A percentile compares a stretch with the other conserved stretches of the same genome.
phyloP scores from a whole-genome alignment of 129 eudicot species.

The Tagetes erecta region DNA sequence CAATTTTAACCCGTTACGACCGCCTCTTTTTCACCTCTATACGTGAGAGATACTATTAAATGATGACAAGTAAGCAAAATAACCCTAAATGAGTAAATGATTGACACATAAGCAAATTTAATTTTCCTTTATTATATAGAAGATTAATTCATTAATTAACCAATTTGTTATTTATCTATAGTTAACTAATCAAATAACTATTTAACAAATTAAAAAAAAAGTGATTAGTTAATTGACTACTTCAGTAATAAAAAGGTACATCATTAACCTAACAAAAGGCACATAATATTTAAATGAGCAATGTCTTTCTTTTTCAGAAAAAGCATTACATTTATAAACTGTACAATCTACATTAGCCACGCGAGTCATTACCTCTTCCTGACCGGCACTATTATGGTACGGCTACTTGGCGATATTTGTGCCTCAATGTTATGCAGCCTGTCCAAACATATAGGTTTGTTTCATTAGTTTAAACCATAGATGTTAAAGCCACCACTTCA shows the following conservation, averaged over 20 bases:
- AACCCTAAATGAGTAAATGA: no score
- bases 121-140: no score
- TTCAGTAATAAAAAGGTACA: neutral
- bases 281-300: neutral
- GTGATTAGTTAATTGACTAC: no score
- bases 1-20: neutral
- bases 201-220: no score
- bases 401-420: slow-evolving; percentile 13
- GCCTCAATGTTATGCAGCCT: slow-evolving; percentile 26
- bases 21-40: neutral
- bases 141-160: no score
- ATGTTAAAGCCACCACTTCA: neutral
- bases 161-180: no score
- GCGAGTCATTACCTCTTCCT: slow-evolving; percentile 20
- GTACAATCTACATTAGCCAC: slow-evolving; percentile 18
- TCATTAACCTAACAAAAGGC: neutral
- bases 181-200: no score
- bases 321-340: neutral
- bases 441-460: slow-evolving; percentile 15
- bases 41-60: neutral
- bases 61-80: no score
- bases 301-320: neutral
- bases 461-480: slow-evolving; percentile 1
- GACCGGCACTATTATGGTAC: slow-evolving; percentile 11
- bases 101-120: no score